phyloP scores from a whole-genome alignment of 192 early-diverging fungal species.

The Linderina pennispora region DNA sequence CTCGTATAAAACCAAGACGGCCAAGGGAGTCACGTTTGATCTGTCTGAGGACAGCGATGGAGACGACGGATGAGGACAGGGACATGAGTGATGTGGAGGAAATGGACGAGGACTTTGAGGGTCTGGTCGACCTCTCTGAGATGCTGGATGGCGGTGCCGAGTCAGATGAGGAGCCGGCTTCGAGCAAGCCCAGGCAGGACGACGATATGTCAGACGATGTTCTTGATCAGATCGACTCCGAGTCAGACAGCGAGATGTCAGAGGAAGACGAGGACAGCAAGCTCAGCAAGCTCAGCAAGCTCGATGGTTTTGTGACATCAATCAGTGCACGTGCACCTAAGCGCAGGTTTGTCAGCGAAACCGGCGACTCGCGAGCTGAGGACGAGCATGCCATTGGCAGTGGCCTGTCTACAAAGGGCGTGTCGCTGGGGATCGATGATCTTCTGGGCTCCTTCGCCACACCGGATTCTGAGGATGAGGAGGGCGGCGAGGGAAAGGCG shows the following conservation, averaged over 20 bases:
- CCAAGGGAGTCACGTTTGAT: constrained; percentile 28
- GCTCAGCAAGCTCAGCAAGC: constrained; percentile 41
- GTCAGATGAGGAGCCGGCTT: neutral
- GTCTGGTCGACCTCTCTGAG: constrained; percentile 55
- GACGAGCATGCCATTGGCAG: constrained; percentile 36
- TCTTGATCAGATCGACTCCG: constrained; percentile 16
- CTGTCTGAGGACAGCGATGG: constrained; percentile 13
- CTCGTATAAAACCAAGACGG: constrained; percentile 44
- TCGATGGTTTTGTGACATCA: constrained; percentile 52
- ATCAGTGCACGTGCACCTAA: constrained; percentile 64
- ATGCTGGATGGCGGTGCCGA: constrained; percentile 49
- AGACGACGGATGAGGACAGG: constrained; percentile 41
- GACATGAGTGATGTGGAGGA: constrained; percentile 30
- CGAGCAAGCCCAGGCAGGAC: constrained; percentile 1
- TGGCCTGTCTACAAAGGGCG: constrained; percentile 37
- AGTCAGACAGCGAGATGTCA: constrained; percentile 26
- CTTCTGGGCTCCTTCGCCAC: constrained; percentile 64
- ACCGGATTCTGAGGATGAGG: constrained; percentile 49
- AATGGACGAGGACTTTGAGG: constrained; percentile 47
- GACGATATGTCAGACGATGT: constrained; percentile 25
- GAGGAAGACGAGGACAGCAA: constrained; percentile 34
- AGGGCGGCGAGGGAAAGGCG: constrained; percentile 31
- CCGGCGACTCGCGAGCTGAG: constrained; percentile 20
- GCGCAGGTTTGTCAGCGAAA: constrained; percentile 41
- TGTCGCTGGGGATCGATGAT: constrained; percentile 69